phyloP scores from a whole-genome alignment of 495 filamentous ascomycete species.

The Neurospora pannonica region DNA sequence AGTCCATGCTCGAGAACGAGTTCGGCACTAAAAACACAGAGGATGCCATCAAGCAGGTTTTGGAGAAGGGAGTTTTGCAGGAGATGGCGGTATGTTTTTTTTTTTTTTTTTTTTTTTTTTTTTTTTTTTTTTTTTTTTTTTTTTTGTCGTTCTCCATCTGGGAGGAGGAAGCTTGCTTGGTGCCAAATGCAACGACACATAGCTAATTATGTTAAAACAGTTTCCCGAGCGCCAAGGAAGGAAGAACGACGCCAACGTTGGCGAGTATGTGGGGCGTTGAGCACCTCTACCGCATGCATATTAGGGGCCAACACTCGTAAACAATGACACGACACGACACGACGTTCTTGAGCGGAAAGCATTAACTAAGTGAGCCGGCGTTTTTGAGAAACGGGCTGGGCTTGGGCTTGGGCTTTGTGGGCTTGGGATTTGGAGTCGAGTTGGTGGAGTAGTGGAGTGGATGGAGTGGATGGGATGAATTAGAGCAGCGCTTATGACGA shows the following conservation, averaged over 20 bases:
- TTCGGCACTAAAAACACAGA: constrained; percentile 76
- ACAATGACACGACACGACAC: neutral
- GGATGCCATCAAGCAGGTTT: constrained; percentile 66
- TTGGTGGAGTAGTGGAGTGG: neutral
- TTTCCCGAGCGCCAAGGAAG: constrained; percentile 32
- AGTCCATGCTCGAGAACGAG: constrained; percentile 66
- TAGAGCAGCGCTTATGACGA: neutral
- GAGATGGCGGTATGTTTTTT: constrained; percentile 50
- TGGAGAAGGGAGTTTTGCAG: constrained; percentile 66
- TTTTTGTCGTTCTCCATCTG: too few relatives aligned
- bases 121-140: too few relatives aligned
- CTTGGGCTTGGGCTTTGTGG: neutral
- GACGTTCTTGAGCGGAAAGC: neutral
- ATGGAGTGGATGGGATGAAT: neutral
- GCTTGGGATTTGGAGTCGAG: neutral
- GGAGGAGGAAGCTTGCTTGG: too few relatives aligned
- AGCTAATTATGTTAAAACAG: too few relatives aligned
- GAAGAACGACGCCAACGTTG: constrained; percentile 30
- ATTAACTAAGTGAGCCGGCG: neutral
- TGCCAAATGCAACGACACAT: too few relatives aligned
- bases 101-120: too few relatives aligned
- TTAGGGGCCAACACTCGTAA: neutral
- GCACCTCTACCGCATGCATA: neutral
- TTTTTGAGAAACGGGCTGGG: neutral
- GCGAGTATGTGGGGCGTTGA: constrained; percentile 8